Conservation (phyloP, 2,329 filamentous ascomycete species). For the Thielaviopsis ethacetica region DNA sequence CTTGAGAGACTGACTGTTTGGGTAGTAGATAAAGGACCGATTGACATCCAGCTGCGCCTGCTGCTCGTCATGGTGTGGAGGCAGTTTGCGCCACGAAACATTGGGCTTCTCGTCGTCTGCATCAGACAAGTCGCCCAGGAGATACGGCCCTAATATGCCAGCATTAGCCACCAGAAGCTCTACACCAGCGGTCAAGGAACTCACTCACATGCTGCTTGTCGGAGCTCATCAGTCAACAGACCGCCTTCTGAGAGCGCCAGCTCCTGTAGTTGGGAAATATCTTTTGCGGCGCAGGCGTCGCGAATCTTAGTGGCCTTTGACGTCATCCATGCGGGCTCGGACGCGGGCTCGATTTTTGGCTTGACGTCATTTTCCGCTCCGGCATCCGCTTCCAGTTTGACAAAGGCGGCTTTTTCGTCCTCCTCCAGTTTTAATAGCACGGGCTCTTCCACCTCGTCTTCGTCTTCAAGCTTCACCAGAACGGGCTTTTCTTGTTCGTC, state of each 20-base stretch:
- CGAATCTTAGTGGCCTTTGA: constrained; percentile 32
- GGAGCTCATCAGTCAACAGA: constrained; percentile 48
- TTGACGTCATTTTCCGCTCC: neutral
- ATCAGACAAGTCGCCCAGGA: constrained; percentile 29
- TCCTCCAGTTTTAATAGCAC: too few species aligned
- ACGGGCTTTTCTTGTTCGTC: too few species aligned
- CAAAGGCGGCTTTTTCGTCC: too few species aligned
- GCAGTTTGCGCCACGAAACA: constrained; percentile 41
- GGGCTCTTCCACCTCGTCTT: too few species aligned
- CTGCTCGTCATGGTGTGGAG: constrained; percentile 69
- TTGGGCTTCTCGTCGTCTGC: constrained; percentile 13
- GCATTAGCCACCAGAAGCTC: constrained; percentile 7
- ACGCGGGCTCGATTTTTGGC: neutral
- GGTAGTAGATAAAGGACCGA: constrained; percentile 95
- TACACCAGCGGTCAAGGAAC: constrained; percentile 21
- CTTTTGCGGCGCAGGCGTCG: constrained; percentile 40
- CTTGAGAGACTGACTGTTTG: constrained; percentile 41
- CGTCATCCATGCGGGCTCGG: constrained; percentile 7
- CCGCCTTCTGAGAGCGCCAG: constrained; percentile 51
- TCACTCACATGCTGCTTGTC: constrained; percentile 63
- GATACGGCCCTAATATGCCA: constrained; percentile 41
- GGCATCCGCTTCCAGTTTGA: too few species aligned
- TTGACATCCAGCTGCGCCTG: constrained; percentile 89
- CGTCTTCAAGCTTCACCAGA: too few species aligned
- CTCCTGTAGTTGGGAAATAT: constrained; percentile 37